A percentile compares a stretch with the other conserved stretches of the same genome.
These are phyloP conservation scores for Passiflora organensis DNA, from an alignment of 345 rosid species.

Conservation along the genomic window DNA sequence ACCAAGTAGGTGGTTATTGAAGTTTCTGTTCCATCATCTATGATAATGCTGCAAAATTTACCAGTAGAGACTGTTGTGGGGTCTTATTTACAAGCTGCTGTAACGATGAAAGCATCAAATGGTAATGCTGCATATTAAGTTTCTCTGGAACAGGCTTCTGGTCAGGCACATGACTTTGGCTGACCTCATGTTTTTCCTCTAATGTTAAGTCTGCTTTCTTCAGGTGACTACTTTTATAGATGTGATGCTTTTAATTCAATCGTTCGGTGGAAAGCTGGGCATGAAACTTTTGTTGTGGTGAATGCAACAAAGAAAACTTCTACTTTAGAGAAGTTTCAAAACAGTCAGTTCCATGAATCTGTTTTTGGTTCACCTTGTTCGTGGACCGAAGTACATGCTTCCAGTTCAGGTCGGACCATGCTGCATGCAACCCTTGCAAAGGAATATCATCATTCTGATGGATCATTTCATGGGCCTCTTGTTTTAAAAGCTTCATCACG, in stretches of 20 bases:
- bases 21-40: constrained; percentile 67
- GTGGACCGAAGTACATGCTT: constrained; percentile 57
- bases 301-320: constrained; percentile 47
- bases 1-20: constrained; percentile 57
- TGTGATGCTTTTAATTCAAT: constrained; percentile 76
- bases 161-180: constrained; percentile 14
- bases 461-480: constrained; percentile 43
- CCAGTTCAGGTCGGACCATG: constrained; percentile 65
- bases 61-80: constrained; percentile 83
- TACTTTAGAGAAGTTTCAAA: constrained; percentile 28
- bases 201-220: constrained; percentile 23
- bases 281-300: constrained; percentile 54
- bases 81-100: constrained; percentile 73
- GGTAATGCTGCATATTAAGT: constrained; percentile 39
- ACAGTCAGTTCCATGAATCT: constrained; percentile 22
- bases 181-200: constrained; percentile 19
- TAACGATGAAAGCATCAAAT: constrained; percentile 67
- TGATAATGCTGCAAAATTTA: constrained; percentile 74
- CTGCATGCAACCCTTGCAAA: constrained; percentile 70
- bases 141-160: constrained; percentile 20
- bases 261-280: constrained; percentile 71
- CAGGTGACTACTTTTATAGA: constrained; percentile 67
- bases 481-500: constrained; percentile 62
- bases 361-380: constrained; percentile 68
- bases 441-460: constrained; percentile 51